Base-by-base conservation (phyloP, 1,284 basidiomycete species). In the Trichosporon sp. region DNA sequence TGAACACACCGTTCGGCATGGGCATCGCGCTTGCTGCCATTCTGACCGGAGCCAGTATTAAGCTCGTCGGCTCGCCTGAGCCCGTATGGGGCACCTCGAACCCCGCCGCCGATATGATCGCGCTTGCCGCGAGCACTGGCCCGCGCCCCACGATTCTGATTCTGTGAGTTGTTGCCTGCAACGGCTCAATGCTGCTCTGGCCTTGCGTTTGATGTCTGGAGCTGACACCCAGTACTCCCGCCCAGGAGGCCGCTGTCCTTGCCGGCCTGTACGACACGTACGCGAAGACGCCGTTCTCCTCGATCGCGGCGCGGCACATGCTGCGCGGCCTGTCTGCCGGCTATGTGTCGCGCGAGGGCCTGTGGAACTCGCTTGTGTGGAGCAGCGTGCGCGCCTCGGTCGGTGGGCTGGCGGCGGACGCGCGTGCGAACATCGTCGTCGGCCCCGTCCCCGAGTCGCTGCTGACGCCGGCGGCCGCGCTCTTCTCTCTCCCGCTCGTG, bases 1-100 rank as follows among this genome's bases (percentile, higher is more conserved):
- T 84, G 8, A 73, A 77, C 63, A 76, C 78, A 23, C 82, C 83
- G 0, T 74, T 83, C 31, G 83, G 83, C 0, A 77, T 84, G 75
- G 75, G 78, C 1, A 69, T 84, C 6, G 80, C 80, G 13, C 70
- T 84, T 1, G 78, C 79, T 0, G 68, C 71, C 21, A 73, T 84
- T 3, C 82, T 78, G 77, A 76, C 73, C 25, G 81, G 80, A 15
- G 75, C 77, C 9, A 78, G 78, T 0, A 79, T 80, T 71, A 75
- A 78, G 31, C 70, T 80, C 64, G 76, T 81, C 31, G 78, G 79
- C 8, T 69, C 74, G 31, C 31, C 72, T 11, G 69, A 66, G 44
- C 21, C 64, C 7, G 32, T 32, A 1, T 70, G 65, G 38, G 67
- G 65, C 18, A 70, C 66, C 12, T 67, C 68, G 21, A 75, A 77